Conservation (phyloP, 176 grass and related monocot genomes). For the Musa beccarii region DNA sequence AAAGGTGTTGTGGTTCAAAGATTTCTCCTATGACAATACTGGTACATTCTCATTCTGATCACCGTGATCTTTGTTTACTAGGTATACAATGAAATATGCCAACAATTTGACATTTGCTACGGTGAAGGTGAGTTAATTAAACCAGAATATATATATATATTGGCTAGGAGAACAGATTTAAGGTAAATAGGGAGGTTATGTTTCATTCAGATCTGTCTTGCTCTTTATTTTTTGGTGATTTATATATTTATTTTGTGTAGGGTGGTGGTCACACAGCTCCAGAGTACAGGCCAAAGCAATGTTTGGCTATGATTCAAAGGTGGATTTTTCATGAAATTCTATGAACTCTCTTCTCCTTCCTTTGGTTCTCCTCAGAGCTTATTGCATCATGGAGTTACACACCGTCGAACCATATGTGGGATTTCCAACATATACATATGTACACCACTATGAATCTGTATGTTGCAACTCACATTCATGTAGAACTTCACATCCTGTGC, state of each 20-base stretch:
- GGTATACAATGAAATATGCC: neutral
- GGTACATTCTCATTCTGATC: neutral
- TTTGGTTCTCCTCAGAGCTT: neutral
- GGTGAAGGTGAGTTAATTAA: neutral
- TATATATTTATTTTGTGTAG: neutral
- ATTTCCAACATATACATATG: too few relatives aligned
- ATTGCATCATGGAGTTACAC: too few relatives aligned
- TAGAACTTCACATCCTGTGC: too few relatives aligned
- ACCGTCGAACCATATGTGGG: too few relatives aligned
- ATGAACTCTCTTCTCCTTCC: neutral
- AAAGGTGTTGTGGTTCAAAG: neutral
- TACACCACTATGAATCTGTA: too few relatives aligned
- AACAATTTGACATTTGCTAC: conserved; percentile 7
- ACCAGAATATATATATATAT: neutral
- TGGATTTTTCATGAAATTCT: neutral
- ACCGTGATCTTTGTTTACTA: neutral
- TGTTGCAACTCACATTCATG: too few relatives aligned
- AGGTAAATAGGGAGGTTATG: too few relatives aligned
- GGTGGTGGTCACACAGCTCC: conserved; percentile 1
- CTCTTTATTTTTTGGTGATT: neutral
- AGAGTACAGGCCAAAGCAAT: neutral
- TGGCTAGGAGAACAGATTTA: too few relatives aligned
- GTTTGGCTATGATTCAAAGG: neutral
- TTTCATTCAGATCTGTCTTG: neutral
- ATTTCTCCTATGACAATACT: neutral